Evolutionary conservation across 2,329 filamentous ascomycete genomes (phyloP), one percentile per base, ranked within the genome.

Genomic region (Biscogniauxia mediterranea): DNA sequence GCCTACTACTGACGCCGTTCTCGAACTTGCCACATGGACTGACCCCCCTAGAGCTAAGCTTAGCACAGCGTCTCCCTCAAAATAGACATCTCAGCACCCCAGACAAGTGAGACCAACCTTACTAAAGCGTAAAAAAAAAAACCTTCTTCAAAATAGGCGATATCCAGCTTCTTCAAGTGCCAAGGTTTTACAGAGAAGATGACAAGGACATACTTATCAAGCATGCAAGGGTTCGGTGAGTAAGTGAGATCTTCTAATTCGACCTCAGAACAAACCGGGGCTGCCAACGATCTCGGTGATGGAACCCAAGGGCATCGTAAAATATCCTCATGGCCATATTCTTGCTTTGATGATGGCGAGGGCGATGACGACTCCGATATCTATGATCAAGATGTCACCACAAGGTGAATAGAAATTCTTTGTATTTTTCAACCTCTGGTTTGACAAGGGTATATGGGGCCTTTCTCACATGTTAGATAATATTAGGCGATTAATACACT

Each of bases 321-420:
- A 23, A 42, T 66, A 64, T 52, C 60, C 61, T 3, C 49, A 62
- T 9, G 64, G 61, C n/a, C 61, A 61, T 20, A 64, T 56, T 62
- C 61, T 42, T 64, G 64, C 38, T 8, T 46, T 7, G 54, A 56
- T 52, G 61, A 61, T 4, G 3, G 15, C 11, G 57, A 38, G 23
- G 60, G 26, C 5, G 54, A 28, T 13, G 52, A 55, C 20, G 56
- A 51, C 32, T 54, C 23, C 20, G 58, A 58, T 17, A 32, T 13
- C 20, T 49, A 32, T 20, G 59, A 49, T 51, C 7, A 54, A 21
- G 5, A 25, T 19, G 7, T 11, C 21, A 25, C 19, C 50, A 54
- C 11, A 5, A 2, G 17, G 38, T 11, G 15, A 46, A 46, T 59
- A n/a, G 55, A 23, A 9, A 32, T 32, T 2, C 28, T 38, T 50